Evolutionary conservation across 176 grass and related monocot genomes (phyloP).

Genomic region (Neostapfia colusana): DNA sequence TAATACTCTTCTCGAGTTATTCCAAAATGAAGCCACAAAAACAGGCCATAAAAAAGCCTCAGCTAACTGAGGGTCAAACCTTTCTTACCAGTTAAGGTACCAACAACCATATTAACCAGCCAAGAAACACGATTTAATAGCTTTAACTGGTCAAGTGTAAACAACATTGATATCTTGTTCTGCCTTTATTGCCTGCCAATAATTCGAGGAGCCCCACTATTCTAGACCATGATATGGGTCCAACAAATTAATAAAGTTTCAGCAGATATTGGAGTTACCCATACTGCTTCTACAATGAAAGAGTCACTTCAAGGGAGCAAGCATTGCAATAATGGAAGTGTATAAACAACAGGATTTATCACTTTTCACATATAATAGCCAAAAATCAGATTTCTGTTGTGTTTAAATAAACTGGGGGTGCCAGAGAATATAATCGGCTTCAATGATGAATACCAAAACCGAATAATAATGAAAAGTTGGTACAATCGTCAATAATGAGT

Average conservation of each 20-base stretch:
- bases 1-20: not conserved
- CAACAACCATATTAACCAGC: constrained; percentile 36
- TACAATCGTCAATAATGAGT: not conserved
- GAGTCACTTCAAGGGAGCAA: not conserved
- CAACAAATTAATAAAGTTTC: not conserved
- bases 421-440: not conserved
- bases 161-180: not conserved
- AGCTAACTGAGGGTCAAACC: not conserved
- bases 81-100: constrained; percentile 5
- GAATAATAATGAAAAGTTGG: not conserved
- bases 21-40: not conserved
- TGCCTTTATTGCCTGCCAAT: constrained; percentile 16
- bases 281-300: not conserved
- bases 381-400: not conserved
- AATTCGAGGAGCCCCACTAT: not conserved
- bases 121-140: constrained; percentile 13
- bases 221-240: constrained; percentile 1
- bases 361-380: not conserved
- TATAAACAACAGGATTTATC: not conserved
- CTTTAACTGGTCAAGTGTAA: not conserved
- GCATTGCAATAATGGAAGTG: not conserved
- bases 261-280: not conserved
- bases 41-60: not conserved
- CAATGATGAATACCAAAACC: not conserved
- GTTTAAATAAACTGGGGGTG: not conserved